These are phyloP conservation scores for Sphenostylis stenocarpa DNA, from an alignment of 306 rosid genomes.

Conservation along the genomic window DNA sequence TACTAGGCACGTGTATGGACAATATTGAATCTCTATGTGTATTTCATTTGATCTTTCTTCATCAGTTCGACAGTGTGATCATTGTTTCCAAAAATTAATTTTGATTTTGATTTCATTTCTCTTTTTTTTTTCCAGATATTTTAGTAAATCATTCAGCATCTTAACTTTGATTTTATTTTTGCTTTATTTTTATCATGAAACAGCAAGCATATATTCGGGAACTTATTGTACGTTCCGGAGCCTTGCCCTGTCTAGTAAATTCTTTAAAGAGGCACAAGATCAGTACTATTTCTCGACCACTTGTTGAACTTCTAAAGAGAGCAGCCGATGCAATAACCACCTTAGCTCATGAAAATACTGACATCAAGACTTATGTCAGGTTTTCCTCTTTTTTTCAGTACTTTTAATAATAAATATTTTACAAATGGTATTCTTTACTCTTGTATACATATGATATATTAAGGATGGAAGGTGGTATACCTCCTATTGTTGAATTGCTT, in stretches of 20 bases:
- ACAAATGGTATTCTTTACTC: not conserved
- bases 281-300: slow-evolving; percentile 21
- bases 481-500: slow-evolving; percentile 70
- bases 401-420: not conserved
- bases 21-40: not conserved
- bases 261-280: slow-evolving; percentile 45
- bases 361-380: slow-evolving; percentile 60
- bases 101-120: not conserved
- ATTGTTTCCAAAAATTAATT: not conserved
- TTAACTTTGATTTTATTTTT: slow-evolving; percentile 3
- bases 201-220: slow-evolving; percentile 66
- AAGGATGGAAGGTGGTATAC: slow-evolving; percentile 77
- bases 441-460: not conserved
- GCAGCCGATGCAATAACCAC: slow-evolving; percentile 61
- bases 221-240: slow-evolving; percentile 63
- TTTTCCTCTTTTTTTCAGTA: slow-evolving; percentile 17
- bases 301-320: slow-evolving; percentile 49
- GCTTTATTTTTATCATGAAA: slow-evolving; percentile 16
- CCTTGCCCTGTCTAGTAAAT: slow-evolving; percentile 51
- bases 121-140: not conserved
- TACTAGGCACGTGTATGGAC: not conserved
- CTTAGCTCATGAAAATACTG: slow-evolving; percentile 63
- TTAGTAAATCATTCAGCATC: too few species aligned
- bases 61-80: not conserved
- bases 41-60: not conserved